Percentiles rank a stretch among this genome's conserved stretches.
Conservation (phyloP, 2,329 filamentous ascomycete species). For the Rhinocladiella mackenziei region DNA sequence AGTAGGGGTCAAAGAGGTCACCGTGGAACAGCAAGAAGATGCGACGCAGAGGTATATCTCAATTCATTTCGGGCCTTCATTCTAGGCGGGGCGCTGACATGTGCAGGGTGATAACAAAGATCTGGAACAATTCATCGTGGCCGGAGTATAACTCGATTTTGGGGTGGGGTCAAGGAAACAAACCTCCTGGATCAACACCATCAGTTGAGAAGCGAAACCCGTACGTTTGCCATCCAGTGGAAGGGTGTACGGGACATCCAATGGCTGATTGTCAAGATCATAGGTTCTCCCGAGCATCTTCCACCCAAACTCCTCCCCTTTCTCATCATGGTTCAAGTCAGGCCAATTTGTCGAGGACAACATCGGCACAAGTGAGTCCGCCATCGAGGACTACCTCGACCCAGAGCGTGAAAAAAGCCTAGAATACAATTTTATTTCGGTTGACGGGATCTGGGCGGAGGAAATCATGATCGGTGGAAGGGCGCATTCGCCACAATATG, state of each 20-base stretch:
- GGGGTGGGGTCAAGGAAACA: slow-evolving; percentile 32
- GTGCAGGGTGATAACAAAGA: slow-evolving; percentile 45
- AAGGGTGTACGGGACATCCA: background rate
- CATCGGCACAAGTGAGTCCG: slow-evolving; percentile 11
- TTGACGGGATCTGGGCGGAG: background rate
- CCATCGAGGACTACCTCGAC: background rate
- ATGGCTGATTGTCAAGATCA: background rate
- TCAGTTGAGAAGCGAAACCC: slow-evolving; percentile 22
- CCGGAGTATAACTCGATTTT: slow-evolving; percentile 45
- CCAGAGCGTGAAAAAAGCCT: slow-evolving; percentile 2
- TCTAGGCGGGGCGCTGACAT: slow-evolving; percentile 4
- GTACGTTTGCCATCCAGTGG: slow-evolving; percentile 14
- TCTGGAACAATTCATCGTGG: slow-evolving; percentile 48
- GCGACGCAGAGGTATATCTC: slow-evolving; percentile 51
- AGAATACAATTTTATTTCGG: background rate
- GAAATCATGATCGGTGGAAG: background rate
- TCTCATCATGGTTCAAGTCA: slow-evolving; percentile 17
- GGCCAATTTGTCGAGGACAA: slow-evolving; percentile 15
- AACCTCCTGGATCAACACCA: slow-evolving; percentile 14
- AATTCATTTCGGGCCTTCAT: background rate
- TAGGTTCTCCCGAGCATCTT: slow-evolving; percentile 14
- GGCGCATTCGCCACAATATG: background rate
- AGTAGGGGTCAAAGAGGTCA: slow-evolving; percentile 57
- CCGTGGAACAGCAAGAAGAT: slow-evolving; percentile 57
- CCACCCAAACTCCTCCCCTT: slow-evolving; percentile 1